phyloP scores from a whole-genome alignment of 2,329 filamentous ascomycete species.

The Fusarium annulatum region DNA sequence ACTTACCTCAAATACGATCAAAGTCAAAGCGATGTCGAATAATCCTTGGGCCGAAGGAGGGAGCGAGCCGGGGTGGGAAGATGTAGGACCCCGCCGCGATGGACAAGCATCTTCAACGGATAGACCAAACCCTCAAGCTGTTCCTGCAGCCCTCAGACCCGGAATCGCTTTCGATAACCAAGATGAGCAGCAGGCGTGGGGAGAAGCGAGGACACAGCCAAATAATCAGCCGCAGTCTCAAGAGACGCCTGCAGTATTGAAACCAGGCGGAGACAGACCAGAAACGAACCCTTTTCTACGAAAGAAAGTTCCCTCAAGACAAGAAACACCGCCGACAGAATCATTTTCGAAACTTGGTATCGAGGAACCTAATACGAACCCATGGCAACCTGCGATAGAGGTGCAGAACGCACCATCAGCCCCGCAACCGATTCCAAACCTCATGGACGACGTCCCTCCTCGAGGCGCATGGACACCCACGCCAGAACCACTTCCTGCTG shows the following conservation, averaged over 20 bases:
- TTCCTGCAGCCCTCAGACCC: constrained; percentile 50
- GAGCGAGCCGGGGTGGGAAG: constrained; percentile 40
- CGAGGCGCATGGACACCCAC: constrained; percentile 46
- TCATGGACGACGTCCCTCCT: constrained; percentile 42
- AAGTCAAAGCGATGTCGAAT: constrained; percentile 27
- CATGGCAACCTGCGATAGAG: constrained; percentile 48
- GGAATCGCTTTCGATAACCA: constrained; percentile 42
- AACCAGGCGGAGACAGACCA: constrained; percentile 48
- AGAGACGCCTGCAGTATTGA: constrained; percentile 49
- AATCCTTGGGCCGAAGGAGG: constrained; percentile 43
- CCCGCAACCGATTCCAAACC: constrained; percentile 22
- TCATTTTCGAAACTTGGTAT: constrained; percentile 57
- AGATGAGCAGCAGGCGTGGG: constrained; percentile 49
- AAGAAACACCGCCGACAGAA: constrained; percentile 47
- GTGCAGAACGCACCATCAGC: constrained; percentile 30
- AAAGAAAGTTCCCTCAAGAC: constrained; percentile 54
- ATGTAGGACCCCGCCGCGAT: constrained; percentile 35
- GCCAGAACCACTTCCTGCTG: constrained; percentile 43
- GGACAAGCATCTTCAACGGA: constrained; percentile 6
- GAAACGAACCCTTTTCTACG: constrained; percentile 67
- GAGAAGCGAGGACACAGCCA: constrained; percentile 41
- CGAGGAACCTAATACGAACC: constrained; percentile 54
- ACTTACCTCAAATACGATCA: constrained; percentile 1
- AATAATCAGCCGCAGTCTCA: constrained; percentile 3
- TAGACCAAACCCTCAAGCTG: constrained; percentile 15